Base-by-base conservation (phyloP, 371 early-diverging fungal genomes). In the Lichtheimia ornata region DNA sequence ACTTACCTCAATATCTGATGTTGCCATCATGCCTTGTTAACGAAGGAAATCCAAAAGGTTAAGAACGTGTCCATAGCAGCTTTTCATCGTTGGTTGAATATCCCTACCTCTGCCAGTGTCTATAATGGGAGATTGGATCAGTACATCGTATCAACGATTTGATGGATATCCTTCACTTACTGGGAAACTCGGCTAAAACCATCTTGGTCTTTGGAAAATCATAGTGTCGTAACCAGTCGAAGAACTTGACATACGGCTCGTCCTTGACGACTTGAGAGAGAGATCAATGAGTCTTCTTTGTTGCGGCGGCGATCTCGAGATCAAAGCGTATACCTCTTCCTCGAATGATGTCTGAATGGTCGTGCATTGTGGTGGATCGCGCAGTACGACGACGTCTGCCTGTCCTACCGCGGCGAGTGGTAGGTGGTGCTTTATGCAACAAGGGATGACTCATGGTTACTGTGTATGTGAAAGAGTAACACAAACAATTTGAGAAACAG, bases 1-100 rank as follows among this genome's bases (percentile, higher is more conserved):
- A 50, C 22, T 56, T 70, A 75, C 77, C 64, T 77, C 79, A 27
- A 86, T 83, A 62, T 80, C 76, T 41, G 77, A 72, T 4, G 81
- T 84, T 0, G 86, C 86, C 86, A 86, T 86, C 86, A 86, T 85
- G 58, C 77, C 72, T 69, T 30, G 22, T 22, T 1, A 24, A 56
- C 7, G 17, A n/a, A 35, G 7, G n/a, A n/a, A 47, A 18, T 47
- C 1, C n/a, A 47, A 53, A 35, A 35, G 35, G 35, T 35, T 44
- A 24, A 25, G 4, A 43, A 12, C 15, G 17, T 35, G 24, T 45
- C 20, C n/a, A n/a, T n/a, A n/a, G n/a, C n/a, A 1, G 20, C 13
- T 51, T 45, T 41, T 20, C 25, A 28, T 40, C 49, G 12, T 40
- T n/a, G 17, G n/a, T 4, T 18, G 7, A 41, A n/a, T 49, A 24